phyloP scores from a whole-genome alignment of 495 filamentous ascomycete species.

The Penicillium subrubescens region DNA sequence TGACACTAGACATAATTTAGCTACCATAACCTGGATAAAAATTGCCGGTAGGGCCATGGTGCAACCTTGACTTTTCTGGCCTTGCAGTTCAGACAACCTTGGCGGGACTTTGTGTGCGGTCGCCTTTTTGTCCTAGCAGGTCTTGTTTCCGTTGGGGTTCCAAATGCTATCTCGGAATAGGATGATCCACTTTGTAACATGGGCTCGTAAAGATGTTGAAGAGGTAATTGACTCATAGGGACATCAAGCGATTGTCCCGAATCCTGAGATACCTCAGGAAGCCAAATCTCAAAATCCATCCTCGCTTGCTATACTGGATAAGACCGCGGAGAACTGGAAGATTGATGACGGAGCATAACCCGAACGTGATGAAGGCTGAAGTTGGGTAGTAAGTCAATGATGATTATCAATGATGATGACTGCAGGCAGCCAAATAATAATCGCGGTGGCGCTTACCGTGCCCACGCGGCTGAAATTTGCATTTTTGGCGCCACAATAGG shows the following conservation, averaged over 20 bases:
- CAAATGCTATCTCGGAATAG: not conserved
- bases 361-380: not conserved
- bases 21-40: not conserved
- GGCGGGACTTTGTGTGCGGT: slow-evolving; percentile 61
- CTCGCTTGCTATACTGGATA: not conserved
- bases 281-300: not conserved
- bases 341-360: not conserved
- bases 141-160: not conserved
- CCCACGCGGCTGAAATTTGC: not conserved
- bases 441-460: not conserved
- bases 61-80: slow-evolving; percentile 57
- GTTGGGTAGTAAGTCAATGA: not conserved
- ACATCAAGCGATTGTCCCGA: not conserved
- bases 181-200: not conserved
- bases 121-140: slow-evolving; percentile 5
- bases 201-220: not conserved
- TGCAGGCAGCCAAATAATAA: not conserved
- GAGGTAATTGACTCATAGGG: not conserved
- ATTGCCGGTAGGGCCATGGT: not conserved
- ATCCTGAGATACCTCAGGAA: not conserved
- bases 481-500: not conserved
- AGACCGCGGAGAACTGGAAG: not conserved
- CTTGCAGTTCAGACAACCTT: slow-evolving; percentile 70
- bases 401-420: not conserved
- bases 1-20: not conserved